A percentile compares a stretch with the other conserved stretches of the same genome.
Conservation (phyloP, 495 filamentous ascomycete species). For the Aspergillus bridgeri region DNA sequence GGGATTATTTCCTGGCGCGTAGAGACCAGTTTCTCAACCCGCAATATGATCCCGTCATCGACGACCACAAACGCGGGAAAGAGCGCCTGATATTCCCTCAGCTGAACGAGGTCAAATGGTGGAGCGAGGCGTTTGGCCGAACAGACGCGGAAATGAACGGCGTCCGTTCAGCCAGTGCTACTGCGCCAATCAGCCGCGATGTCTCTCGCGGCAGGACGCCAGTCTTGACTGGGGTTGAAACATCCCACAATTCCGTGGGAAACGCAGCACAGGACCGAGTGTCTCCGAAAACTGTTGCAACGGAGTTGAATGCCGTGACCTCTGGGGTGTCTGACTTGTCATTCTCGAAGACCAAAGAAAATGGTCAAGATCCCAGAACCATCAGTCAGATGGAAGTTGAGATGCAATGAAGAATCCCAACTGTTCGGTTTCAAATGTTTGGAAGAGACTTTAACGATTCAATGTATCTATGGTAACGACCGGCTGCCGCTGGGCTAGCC, state of each 20-base stretch:
- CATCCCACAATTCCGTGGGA: slow-evolving; percentile 33
- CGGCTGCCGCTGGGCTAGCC: background rate
- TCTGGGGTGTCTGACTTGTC: slow-evolving; percentile 42
- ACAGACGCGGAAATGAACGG: slow-evolving; percentile 93
- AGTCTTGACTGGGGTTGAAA: slow-evolving; percentile 49
- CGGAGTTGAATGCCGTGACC: slow-evolving; percentile 36
- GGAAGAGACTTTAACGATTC: background rate
- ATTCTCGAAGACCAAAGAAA: slow-evolving; percentile 26
- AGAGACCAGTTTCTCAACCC: slow-evolving; percentile 75
- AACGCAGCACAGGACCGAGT: slow-evolving; percentile 23
- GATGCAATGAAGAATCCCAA: slow-evolving; percentile 37
- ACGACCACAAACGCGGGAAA: slow-evolving; percentile 71
- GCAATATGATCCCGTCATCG: slow-evolving; percentile 70
- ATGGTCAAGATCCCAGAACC: slow-evolving; percentile 16
- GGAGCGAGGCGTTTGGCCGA: slow-evolving; percentile 82
- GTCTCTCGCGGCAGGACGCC: slow-evolving; percentile 22
- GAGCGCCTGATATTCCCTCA: slow-evolving; percentile 84
- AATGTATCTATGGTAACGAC: slow-evolving; percentile 3
- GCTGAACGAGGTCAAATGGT: slow-evolving; percentile 73
- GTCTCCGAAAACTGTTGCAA: slow-evolving; percentile 24
- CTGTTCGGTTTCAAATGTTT: background rate
- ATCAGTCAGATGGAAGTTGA: slow-evolving; percentile 45
- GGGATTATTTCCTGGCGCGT: slow-evolving; percentile 88
- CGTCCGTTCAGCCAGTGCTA: slow-evolving; percentile 27
- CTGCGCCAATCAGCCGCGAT: slow-evolving; percentile 15